Conservation (phyloP, 495 filamentous ascomycete species). For the Penicillium odoratum region DNA sequence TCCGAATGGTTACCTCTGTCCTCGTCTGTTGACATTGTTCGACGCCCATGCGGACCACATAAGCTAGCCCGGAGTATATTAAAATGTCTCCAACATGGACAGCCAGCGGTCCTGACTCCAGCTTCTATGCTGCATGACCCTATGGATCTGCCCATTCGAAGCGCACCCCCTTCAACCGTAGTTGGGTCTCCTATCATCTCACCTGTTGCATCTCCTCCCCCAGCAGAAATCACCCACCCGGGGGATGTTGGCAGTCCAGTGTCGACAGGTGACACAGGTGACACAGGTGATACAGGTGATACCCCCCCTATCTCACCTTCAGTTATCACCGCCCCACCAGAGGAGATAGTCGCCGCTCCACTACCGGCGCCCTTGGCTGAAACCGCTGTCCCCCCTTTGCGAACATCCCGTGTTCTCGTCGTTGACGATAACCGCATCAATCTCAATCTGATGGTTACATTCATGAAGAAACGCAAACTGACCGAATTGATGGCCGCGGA, state of each 20-base stretch:
- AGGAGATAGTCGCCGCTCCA: constrained; percentile 13
- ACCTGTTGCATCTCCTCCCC: neutral
- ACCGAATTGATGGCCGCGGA: constrained; percentile 44
- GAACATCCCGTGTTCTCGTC: constrained; percentile 51
- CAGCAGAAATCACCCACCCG: neutral
- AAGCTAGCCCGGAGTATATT: constrained; percentile 60
- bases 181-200: neutral
- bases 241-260: neutral
- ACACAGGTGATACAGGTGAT: neutral
- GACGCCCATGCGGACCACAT: constrained; percentile 61
- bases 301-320: constrained; percentile 8
- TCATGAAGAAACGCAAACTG: constrained; percentile 54
- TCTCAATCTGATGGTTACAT: constrained; percentile 64
- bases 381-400: neutral
- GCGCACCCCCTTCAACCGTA: constrained; percentile 7
- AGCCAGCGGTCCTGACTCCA: constrained; percentile 16
- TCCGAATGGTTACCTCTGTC: constrained; percentile 36
- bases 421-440: constrained; percentile 80
- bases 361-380: constrained; percentile 13
- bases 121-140: constrained; percentile 13
- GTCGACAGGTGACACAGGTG: neutral
- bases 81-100: constrained; percentile 31
- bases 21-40: constrained; percentile 44
- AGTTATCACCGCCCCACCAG: constrained; percentile 7
- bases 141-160: constrained; percentile 19